Conservation (phyloP, 225 moss, liverwort and hornwort genomes). For the Ulota crispa region DNA sequence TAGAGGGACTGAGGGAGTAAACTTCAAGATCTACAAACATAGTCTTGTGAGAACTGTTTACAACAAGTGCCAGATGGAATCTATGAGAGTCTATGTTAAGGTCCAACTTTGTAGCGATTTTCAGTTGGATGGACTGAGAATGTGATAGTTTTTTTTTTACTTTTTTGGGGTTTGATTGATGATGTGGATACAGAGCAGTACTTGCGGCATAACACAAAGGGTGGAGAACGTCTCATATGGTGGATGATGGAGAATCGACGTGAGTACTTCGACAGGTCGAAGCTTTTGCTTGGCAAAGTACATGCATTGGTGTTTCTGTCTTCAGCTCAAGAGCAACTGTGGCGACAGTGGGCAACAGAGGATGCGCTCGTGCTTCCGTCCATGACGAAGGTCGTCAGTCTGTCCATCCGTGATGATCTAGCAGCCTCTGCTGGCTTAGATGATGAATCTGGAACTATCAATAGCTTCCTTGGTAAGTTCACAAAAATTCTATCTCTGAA, state of each 20-base stretch:
- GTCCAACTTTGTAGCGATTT: background rate
- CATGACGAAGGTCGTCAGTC: constrained; percentile 42
- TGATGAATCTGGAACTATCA: constrained; percentile 24
- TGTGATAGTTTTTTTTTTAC: background rate
- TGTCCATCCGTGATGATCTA: constrained; percentile 61
- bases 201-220: constrained; percentile 44
- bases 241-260: constrained; percentile 91
- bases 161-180: background rate
- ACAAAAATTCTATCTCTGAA: background rate
- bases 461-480: constrained; percentile 27
- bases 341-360: constrained; percentile 63
- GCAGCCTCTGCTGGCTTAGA: constrained; percentile 53
- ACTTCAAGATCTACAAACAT: no score
- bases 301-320: constrained; percentile 63
- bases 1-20: no score
- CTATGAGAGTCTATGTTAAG: background rate
- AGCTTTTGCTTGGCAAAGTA: constrained; percentile 49
- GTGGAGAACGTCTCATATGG: constrained; percentile 66
- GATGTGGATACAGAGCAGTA: constrained; percentile 53
- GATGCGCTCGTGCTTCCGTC: constrained; percentile 51
- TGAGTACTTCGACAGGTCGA: constrained; percentile 69
- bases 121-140: background rate
- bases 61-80: background rate
- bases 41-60: background rate
- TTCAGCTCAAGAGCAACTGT: constrained; percentile 51